Percentiles rank a stretch among this genome's conserved stretches.
Conservation (phyloP, 164 flowering plant genomes). For the Vitis rotundifolia region DNA sequence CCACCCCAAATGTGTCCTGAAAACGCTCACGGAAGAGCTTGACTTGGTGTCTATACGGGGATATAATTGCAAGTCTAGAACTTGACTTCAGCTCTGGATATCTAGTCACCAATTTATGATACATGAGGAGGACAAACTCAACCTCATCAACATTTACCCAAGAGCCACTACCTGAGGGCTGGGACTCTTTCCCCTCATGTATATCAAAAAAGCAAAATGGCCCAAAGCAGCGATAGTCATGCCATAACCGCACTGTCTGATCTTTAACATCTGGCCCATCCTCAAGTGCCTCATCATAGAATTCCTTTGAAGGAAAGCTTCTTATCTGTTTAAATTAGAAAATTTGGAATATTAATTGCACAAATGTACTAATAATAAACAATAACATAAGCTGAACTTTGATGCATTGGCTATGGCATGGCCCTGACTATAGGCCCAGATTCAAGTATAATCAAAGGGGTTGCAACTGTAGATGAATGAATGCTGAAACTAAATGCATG, state of each 20-base stretch:
- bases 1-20: slow-evolving; percentile 57
- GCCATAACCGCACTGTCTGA: slow-evolving; percentile 77
- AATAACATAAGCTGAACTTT: no score
- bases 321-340: slow-evolving; percentile 55
- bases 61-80: slow-evolving; percentile 75
- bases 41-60: slow-evolving; percentile 86
- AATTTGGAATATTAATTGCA: background rate
- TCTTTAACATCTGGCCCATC: slow-evolving; percentile 72
- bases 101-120: slow-evolving; percentile 58
- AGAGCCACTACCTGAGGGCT: slow-evolving; percentile 78
- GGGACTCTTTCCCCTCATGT: slow-evolving; percentile 76
- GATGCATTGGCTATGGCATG: no score
- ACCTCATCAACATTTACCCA: slow-evolving; percentile 80
- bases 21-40: slow-evolving; percentile 72
- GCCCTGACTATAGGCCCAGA: no score
- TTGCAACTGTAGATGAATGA: no score
- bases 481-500: no score
- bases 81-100: slow-evolving; percentile 82
- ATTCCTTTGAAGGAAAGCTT: slow-evolving; percentile 90
- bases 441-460: no score
- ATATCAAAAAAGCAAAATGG: slow-evolving; percentile 94
- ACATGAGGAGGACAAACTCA: slow-evolving; percentile 75
- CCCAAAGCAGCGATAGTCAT: slow-evolving; percentile 78
- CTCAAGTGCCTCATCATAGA: slow-evolving; percentile 70
- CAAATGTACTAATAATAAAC: background rate